These are phyloP conservation scores for Yamadazyma endophytica DNA, from an alignment of 805 yeast genomes.

Conservation along the genomic window DNA sequence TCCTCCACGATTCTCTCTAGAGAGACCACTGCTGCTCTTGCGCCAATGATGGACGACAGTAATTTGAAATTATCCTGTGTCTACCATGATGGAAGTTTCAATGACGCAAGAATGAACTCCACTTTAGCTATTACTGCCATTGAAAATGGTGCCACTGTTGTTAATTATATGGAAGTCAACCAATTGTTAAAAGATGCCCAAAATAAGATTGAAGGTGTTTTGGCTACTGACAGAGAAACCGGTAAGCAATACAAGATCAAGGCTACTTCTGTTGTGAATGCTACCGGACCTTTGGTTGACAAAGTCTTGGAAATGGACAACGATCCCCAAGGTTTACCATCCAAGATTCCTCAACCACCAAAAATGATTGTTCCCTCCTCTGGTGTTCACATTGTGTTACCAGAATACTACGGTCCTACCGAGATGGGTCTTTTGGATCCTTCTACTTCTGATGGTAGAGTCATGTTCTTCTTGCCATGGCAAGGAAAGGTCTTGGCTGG, in stretches of 20 bases:
- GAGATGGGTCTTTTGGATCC: conserved; percentile 89
- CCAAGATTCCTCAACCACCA: conserved; percentile 47
- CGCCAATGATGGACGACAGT: conserved; percentile 80
- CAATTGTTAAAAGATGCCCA: conserved; percentile 61
- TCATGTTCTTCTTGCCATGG: conserved; percentile 96
- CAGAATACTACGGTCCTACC: conserved; percentile 87
- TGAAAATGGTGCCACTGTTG: conserved; percentile 81
- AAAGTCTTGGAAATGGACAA: conserved; percentile 81
- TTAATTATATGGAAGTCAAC: conserved; percentile 81
- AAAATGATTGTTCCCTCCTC: conserved; percentile 90
- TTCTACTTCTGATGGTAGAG: conserved; percentile 90
- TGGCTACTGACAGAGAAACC: conserved; percentile 68
- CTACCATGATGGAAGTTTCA: conserved; percentile 93
- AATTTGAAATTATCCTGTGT: conserved; percentile 86
- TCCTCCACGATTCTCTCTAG: conserved; percentile 69
- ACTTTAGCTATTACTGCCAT: conserved; percentile 83
- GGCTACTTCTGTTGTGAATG: conserved; percentile 78
- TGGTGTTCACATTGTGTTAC: conserved; percentile 90
- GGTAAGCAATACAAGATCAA: conserved; percentile 57
- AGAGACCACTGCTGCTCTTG: conserved; percentile 62
- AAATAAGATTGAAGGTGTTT: conserved; percentile 68
- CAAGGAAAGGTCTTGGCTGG: conserved; percentile 96
- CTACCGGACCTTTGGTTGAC: conserved; percentile 94
- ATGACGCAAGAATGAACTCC: conserved; percentile 87
- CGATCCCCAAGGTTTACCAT: conserved; percentile 61